phyloP scores from a whole-genome alignment of 208 protist genomes.

The Leishmania amazonensis region DNA sequence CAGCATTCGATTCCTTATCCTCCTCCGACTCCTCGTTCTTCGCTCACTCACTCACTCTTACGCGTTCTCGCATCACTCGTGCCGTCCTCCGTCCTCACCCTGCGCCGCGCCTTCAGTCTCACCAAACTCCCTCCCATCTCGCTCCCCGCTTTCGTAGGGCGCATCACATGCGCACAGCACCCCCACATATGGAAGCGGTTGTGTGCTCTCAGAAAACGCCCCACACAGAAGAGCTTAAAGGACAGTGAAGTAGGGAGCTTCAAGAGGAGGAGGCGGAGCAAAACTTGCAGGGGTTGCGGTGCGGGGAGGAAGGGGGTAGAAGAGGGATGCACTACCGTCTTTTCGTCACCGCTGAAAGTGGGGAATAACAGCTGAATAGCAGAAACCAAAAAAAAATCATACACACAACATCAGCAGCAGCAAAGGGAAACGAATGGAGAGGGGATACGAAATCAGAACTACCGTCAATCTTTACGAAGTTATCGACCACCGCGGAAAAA shows the following conservation, averaged over 20 bases:
- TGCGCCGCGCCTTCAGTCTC: background rate
- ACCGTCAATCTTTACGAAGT: slow-evolving; percentile 5
- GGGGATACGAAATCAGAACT: slow-evolving; percentile 8
- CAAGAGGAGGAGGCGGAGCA: background rate
- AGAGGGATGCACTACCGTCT: background rate
- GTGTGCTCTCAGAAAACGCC: background rate
- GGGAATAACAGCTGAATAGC: background rate
- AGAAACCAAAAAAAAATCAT: background rate
- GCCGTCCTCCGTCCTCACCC: background rate
- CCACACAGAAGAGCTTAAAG: background rate
- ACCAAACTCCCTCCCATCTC: background rate
- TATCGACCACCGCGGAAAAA: slow-evolving; percentile 10
- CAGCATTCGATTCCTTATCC: slow-evolving; percentile 13
- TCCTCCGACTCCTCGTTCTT: slow-evolving; percentile 5
- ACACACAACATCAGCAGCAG: slow-evolving; percentile 3
- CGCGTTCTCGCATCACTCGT: slow-evolving; percentile 3
- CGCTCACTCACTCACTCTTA: slow-evolving; percentile 7
- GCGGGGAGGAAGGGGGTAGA: background rate
- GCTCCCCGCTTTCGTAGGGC: background rate
- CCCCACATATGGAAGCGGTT: background rate
- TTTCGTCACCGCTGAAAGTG: background rate
- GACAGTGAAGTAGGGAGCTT: background rate
- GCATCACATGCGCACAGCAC: background rate
- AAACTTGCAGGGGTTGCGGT: background rate
- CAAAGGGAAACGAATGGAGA: background rate